Evolutionary conservation across 2,329 filamentous ascomycete species (phyloP), one percentile per base, ranked within the genome.

Genomic region (Botryosphaeria dothidea): DNA sequence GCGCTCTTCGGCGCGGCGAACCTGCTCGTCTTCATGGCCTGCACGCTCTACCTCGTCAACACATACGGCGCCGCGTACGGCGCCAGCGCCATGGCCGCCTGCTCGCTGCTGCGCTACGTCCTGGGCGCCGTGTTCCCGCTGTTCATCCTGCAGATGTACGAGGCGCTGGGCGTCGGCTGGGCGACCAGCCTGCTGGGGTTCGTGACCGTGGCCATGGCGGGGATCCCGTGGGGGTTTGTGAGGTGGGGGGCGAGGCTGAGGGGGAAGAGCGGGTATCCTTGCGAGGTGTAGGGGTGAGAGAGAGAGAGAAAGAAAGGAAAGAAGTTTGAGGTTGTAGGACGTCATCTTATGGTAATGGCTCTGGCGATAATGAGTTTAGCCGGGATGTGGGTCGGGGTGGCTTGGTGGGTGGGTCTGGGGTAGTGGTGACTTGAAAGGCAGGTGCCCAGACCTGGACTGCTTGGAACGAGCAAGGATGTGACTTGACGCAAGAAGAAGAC

Each of bases 51-150:
- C 69, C 79, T 82, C 1, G 76, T 83, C 6, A 87, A 89, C 69
- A 82, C 82, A 0, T 89, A 88, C 68, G 80, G 83, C 3, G 80
- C 83, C 0, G 77, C 80, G 15, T 82, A 84, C 9, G 82, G 86
- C 0, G 86, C 87, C 0, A 87, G 83, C 65, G 86, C 86, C 0
- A 77, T 85, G 56, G 86, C 84, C 6, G 87, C 88, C 1, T 89
- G 88, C 66, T 82, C 83, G 1, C 75, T 90, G 11, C 77, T 84
- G 1, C 75, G 87, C 25, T 90, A 88, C 67, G 73, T 74, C 0
- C 78, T 88, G 7, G 85, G 84, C 0, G 84, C 82, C 1, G 83
- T 79, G 0, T 89, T 90, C 63, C 87, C 87, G 0, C 72, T 90
- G 0, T 90, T 89, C 68, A 84, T 85, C 0, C 75, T 89, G 1